A percentile compares a stretch with the other conserved stretches of the same genome.
Evolutionary conservation across 139 green algal species (phyloP).

Genomic region (Auxenochlorella protothecoides): DNA sequence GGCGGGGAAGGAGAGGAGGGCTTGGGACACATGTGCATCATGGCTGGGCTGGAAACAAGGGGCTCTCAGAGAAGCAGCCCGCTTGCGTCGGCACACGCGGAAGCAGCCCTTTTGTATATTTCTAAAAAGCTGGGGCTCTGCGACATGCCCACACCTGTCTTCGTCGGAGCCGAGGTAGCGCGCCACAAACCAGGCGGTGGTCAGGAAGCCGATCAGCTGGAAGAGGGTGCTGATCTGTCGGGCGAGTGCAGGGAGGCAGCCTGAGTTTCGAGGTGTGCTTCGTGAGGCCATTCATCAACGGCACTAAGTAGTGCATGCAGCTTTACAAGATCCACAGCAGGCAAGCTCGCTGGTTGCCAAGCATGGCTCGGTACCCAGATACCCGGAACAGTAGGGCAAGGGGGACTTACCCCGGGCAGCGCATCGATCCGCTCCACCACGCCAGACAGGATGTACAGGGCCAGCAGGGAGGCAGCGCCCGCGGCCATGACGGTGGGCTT

Average conservation of each 20-base stretch:
- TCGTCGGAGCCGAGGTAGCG: conserved; percentile 1
- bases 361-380: background rate
- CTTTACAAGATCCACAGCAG: no score
- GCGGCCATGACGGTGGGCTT: conserved; percentile 25
- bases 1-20: no score
- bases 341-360: background rate
- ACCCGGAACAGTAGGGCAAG: background rate
- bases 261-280: background rate
- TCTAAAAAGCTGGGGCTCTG: no score
- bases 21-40: no score
- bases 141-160: no score
- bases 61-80: no score
- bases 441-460: conserved; percentile 18
- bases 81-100: no score
- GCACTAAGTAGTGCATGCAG: no score
- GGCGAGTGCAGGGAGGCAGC: conserved; percentile 8
- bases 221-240: conserved; percentile 21
- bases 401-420: no score
- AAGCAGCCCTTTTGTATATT: no score
- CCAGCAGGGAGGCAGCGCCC: conserved; percentile 12
- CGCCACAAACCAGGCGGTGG: conserved; percentile 23
- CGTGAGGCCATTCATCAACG: background rate
- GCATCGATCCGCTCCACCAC: conserved; percentile 6
- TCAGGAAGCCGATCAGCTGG: conserved; percentile 25
- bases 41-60: no score